Conservation (phyloP, 1,284 basidiomycete genomes). For the Xanthoconium separans region DNA sequence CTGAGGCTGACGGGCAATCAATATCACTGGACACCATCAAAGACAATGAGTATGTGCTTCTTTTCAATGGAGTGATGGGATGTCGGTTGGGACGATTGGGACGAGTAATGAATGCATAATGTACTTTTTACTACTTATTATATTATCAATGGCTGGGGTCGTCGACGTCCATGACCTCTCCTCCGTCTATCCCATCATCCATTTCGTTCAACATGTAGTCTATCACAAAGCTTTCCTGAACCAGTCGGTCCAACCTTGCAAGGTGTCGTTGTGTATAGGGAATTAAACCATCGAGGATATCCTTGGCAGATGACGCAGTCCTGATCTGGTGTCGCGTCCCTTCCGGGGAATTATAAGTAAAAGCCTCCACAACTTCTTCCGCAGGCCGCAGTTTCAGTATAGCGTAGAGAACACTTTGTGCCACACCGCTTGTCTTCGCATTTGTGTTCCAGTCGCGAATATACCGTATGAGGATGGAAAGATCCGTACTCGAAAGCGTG, state of each 20-base stretch:
- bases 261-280: constrained; percentile 96
- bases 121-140: constrained; percentile 16
- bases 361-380: constrained; percentile 75
- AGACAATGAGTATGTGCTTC: constrained; percentile 60
- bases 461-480: constrained; percentile 81
- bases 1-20: constrained; percentile 41
- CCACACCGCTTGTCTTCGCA: constrained; percentile 81
- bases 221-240: constrained; percentile 92
- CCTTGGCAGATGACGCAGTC: constrained; percentile 56
- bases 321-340: constrained; percentile 14
- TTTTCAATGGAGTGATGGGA: constrained; percentile 70
- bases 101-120: not conserved
- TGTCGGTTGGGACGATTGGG: constrained; percentile 52
- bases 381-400: constrained; percentile 75
- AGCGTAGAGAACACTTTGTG: constrained; percentile 84
- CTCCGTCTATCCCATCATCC: constrained; percentile 71
- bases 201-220: constrained; percentile 93
- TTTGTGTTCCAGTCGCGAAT: constrained; percentile 94
- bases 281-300: constrained; percentile 81
- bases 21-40: constrained; percentile 45
- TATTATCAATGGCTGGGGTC: not conserved
- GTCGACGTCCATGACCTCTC: constrained; percentile 46
- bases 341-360: constrained; percentile 43
- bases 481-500: constrained; percentile 68
- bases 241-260: constrained; percentile 77